These are phyloP conservation scores for Diaporthe ilicicola DNA, from an alignment of 2,329 filamentous ascomycete genomes.

Conservation along the genomic window DNA sequence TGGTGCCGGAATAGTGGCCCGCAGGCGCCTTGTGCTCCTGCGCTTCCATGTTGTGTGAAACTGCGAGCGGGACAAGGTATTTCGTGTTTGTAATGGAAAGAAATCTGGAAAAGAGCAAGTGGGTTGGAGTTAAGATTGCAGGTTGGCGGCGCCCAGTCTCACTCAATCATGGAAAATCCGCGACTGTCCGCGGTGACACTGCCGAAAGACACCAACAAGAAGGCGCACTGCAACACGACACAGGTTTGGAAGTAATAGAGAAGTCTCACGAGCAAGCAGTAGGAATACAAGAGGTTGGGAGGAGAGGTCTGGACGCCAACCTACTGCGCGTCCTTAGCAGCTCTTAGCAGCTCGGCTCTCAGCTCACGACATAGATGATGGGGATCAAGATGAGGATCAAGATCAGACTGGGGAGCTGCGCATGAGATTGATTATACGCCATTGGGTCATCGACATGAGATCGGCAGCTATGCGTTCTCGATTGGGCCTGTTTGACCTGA, in stretches of 20 bases:
- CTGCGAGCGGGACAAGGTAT: background rate
- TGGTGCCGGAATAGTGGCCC: constrained; percentile 82
- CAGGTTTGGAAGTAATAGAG: background rate
- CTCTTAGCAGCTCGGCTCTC: too few relatives aligned
- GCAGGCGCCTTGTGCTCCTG: constrained; percentile 53
- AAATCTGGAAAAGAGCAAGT: too few relatives aligned
- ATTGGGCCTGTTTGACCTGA: constrained; percentile 11
- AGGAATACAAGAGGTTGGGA: constrained; percentile 12
- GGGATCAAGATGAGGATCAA: background rate
- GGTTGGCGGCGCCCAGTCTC: background rate
- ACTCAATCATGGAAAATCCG: background rate
- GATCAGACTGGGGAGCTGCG: background rate
- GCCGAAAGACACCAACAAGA: background rate
- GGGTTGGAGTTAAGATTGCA: background rate
- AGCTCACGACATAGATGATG: background rate
- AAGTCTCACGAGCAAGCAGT: background rate
- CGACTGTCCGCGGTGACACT: background rate
- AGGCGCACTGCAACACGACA: background rate
- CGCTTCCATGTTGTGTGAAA: constrained; percentile 44
- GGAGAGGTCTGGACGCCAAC: background rate
- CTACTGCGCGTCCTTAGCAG: background rate
- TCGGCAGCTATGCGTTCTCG: constrained; percentile 6
- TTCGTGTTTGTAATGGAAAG: too few relatives aligned
- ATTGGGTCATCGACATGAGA: constrained; percentile 18
- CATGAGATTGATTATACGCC: constrained; percentile 11